Base-by-base conservation (phyloP, 257 asterid genomes). In the Prunella vulgaris region DNA sequence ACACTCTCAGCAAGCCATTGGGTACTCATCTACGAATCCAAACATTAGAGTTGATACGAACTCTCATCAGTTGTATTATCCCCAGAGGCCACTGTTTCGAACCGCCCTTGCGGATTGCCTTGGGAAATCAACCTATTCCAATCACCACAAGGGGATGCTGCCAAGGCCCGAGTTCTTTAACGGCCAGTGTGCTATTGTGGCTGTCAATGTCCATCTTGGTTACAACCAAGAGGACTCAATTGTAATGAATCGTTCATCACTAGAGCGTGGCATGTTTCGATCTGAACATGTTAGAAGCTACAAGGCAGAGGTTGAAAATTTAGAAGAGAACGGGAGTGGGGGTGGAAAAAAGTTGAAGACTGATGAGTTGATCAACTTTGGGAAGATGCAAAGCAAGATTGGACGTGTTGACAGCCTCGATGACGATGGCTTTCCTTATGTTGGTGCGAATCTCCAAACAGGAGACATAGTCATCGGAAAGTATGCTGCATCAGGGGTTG, bases 1-100 rank as follows among this genome's bases (percentile, higher is more conserved):
- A 82, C 97, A 94, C 83, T 91, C 97, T 35, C 97, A 94, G 53
- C 97, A 94, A 70, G 99, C 99, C 6, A 94, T 94, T 54, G 99
- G 99, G 40, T 87, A 73, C 76, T 79, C 86, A 33, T 84, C 90
- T n/a, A 79, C 95, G 70, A 91, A 91, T 73, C 86, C 96, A 3
- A 76, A 53, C 58, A 80, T 82, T 20, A 73, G 97, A 80, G 82
- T 77, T 10, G 99, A 94, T 78, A 94, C 99, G 0, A 91, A 82
- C 52, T 63, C 88, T n/a, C 97, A 94, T 73, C 93, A 84, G 37
- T 32, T 94, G 75, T 94, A 79, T 65, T 94, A 94, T 73, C 99
- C 97, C 56, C 99, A 94, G 68, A 84, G 79, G 74, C 96, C 97
- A 7, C 96, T 94, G 74, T 85, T 87, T 56, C 73, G 88, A 64